Conservation (phyloP, 2,329 filamentous ascomycete genomes). For the Curvularia hawaiiensis region DNA sequence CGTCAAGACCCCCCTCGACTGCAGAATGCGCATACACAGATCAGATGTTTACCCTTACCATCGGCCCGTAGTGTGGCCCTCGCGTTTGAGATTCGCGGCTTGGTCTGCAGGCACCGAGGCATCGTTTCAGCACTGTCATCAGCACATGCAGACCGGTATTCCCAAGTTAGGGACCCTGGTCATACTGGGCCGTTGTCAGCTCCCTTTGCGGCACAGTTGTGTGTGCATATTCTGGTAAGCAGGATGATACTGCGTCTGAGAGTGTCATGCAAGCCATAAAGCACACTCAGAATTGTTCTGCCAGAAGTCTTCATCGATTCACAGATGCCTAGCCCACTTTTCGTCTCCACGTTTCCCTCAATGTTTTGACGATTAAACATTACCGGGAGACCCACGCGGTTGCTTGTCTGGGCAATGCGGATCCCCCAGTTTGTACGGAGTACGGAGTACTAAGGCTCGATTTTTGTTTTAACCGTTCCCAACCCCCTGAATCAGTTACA, state of each 20-base stretch:
- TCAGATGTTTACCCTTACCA: constrained; percentile 9
- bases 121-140: constrained; percentile 29
- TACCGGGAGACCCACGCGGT: not conserved
- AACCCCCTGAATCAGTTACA: constrained; percentile 5
- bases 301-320: not conserved
- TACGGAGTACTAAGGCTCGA: too few species aligned
- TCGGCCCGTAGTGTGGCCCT: constrained; percentile 12
- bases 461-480: constrained; percentile 18
- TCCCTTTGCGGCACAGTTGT: not conserved
- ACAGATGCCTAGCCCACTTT: not conserved
- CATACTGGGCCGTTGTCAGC: not conserved
- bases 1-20: constrained; percentile 1
- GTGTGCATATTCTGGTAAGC: not conserved
- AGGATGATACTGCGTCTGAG: not conserved
- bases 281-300: not conserved
- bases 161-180: not conserved
- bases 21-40: constrained; percentile 13
- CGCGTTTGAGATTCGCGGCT: constrained; percentile 36
- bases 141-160: not conserved
- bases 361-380: not conserved
- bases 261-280: not conserved
- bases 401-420: not conserved
- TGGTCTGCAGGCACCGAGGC: constrained; percentile 40
- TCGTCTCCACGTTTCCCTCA: not conserved
- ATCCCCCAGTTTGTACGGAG: not conserved